These are phyloP conservation scores for Brasilioporus rufonigricans DNA, from an alignment of 768 basidiomycete genomes.

Conservation along the genomic window DNA sequence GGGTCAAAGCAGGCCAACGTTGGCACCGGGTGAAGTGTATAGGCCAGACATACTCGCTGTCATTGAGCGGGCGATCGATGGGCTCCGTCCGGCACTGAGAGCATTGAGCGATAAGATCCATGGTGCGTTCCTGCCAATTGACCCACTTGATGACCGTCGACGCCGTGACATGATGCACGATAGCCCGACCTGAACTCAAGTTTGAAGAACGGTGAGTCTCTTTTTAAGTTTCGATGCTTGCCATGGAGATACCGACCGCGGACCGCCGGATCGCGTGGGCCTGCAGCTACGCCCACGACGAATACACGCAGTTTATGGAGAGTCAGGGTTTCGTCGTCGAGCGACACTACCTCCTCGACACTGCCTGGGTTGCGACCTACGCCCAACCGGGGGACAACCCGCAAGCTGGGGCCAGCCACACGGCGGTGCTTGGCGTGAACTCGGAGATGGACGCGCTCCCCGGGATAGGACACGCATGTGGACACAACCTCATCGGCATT, in stretches of 20 bases:
- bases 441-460: constrained; percentile 73
- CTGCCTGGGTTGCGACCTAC: constrained; percentile 74
- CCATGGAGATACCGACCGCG: not conserved
- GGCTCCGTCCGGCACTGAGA: constrained; percentile 54
- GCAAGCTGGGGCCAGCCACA: not conserved
- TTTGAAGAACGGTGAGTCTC: constrained; percentile 63
- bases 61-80: constrained; percentile 55
- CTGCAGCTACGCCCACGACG: constrained; percentile 60
- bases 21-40: constrained; percentile 36
- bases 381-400: constrained; percentile 30
- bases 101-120: constrained; percentile 71
- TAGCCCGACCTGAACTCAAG: constrained; percentile 68
- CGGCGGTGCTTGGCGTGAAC: constrained; percentile 58
- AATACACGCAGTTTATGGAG: constrained; percentile 63
- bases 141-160: not conserved
- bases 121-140: constrained; percentile 36
- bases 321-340: constrained; percentile 64
- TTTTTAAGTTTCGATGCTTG: not conserved
- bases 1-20: not conserved
- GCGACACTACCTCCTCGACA: constrained; percentile 59
- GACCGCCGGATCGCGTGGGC: not conserved
- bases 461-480: constrained; percentile 68
- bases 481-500: constrained; percentile 80
- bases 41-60: constrained; percentile 57
- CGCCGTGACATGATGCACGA: not conserved